Evolutionary conservation across 148 eudicot species (phyloP), one percentile per base, ranked within the genome.

Genomic region (Hydrangea macrophylla): DNA sequence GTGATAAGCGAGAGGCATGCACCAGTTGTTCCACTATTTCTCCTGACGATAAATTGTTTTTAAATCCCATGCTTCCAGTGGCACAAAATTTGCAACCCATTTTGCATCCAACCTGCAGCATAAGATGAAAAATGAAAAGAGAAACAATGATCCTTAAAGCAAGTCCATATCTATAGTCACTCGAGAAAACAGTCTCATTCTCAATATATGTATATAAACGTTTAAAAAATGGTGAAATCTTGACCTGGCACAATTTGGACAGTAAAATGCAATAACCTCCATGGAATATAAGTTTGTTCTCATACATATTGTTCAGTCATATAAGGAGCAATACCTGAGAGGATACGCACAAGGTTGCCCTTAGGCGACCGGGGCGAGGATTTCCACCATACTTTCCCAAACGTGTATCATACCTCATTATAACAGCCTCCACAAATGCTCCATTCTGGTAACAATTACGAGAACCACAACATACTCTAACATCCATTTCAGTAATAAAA

Each of bases 51-150:
- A 94, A 78, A 84, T 94, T 90, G 72, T 65, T 88, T 72, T 90
- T 94, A 67, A 88, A 94, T 68, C 98, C 97, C 98, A 94, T 94
- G 77, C 86, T 94, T 54, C 98, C 98, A 33, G 98, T 94, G 5
- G 98, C 98, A 79, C 98, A 94, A 64, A 94, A 90, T 40, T 40
- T 94, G 80, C 97, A 94, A 33, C 92, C 97, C 98, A 94, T 94
- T 78, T 94, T 94, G 80, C 98, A 94, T 71, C 98, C 97, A 74
- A 94, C 97, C 98, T 94, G 72, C 54, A 75, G 13, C 13, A 68
- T 25, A 58, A 61, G 62, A 9, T 9, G 30, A 55, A 65, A 62
- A 24, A 25, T 28, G 26, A 37, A 27, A 18, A 23, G 12, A 32
- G 45, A 25, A 73, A 36, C 32, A 7, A 39, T 18, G 39, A 30